Conservation (phyloP, 176 grass and related monocot genomes). For the Stipa capillata region DNA sequence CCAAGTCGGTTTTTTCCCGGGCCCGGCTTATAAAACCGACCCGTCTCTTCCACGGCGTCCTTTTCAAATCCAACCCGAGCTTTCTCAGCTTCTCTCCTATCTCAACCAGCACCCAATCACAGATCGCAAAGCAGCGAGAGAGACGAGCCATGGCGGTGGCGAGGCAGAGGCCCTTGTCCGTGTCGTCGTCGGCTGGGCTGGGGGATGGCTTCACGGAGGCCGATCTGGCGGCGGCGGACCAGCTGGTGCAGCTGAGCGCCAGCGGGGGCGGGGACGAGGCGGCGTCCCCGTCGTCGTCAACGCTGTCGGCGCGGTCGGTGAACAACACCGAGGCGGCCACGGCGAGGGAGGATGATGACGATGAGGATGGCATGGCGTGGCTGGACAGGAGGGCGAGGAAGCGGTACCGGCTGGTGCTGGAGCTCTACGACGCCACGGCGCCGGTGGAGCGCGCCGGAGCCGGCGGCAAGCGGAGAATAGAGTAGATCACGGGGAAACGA, state of each 20-base stretch:
- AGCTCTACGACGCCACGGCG: conserved; percentile 29
- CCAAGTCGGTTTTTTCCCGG: not conserved
- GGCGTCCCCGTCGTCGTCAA: not conserved
- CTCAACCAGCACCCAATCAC: not conserved
- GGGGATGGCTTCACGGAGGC: conserved; percentile 24
- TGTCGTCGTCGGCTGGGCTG: not conserved
- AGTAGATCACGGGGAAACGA: not conserved
- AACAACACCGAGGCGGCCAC: not conserved
- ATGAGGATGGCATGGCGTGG: not conserved
- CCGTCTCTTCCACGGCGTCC: not conserved
- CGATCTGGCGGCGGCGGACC: conserved; percentile 36
- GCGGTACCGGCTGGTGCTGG: not conserved
- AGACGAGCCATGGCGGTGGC: not conserved
- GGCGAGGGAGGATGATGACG: too few species aligned
- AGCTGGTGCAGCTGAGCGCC: conserved; percentile 37
- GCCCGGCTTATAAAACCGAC: not conserved
- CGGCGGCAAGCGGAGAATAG: not conserved
- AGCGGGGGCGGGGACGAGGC: not conserved
- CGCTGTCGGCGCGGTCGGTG: conserved; percentile 8
- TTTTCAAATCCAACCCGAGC: not conserved
- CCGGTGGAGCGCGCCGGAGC: not conserved
- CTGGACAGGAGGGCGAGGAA: conserved; percentile 27
- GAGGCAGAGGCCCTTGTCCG: not conserved
- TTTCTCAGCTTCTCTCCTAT: not conserved
- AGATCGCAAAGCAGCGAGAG: too few species aligned